Conservation (phyloP, 495 filamentous ascomycete species). For the Podospora didyma region DNA sequence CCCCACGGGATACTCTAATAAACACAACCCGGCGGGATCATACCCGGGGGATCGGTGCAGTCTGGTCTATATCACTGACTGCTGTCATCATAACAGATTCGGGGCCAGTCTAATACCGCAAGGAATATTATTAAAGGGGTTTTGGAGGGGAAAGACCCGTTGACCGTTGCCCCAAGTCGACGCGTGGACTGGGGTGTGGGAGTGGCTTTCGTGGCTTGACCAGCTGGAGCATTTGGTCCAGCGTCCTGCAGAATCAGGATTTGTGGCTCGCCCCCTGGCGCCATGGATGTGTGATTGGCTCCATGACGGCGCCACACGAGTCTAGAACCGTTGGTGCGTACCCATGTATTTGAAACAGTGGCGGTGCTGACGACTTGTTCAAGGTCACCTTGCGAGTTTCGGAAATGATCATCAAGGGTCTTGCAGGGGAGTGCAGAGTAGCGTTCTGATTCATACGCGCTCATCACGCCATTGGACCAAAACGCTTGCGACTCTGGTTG, state of each 20-base stretch:
- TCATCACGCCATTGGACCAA: constrained; percentile 10
- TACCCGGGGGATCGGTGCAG: too few relatives aligned
- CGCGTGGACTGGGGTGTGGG: neutral
- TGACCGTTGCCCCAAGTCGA: too few relatives aligned
- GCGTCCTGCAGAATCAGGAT: too few relatives aligned
- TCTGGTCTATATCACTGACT: too few relatives aligned
- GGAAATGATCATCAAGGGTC: constrained; percentile 27
- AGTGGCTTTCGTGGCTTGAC: neutral
- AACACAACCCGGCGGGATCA: too few relatives aligned
- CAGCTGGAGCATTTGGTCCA: neutral
- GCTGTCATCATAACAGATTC: too few relatives aligned
- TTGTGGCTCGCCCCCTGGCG: neutral
- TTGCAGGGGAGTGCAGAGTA: neutral
- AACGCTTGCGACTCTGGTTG: constrained; percentile 5
- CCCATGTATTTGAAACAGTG: constrained; percentile 18
- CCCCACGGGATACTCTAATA: too few relatives aligned
- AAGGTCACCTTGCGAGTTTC: constrained; percentile 7
- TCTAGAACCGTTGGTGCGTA: constrained; percentile 4
- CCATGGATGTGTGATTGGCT: neutral
- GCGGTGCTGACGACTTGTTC: constrained; percentile 18
- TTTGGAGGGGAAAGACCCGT: neutral
- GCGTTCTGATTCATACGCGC: neutral
- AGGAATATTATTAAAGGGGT: neutral
- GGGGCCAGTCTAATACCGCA: too few relatives aligned
- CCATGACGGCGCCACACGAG: neutral